These are phyloP conservation scores for Rubroboletus pulcherrimus DNA, from an alignment of 768 basidiomycete species.

Conservation along the genomic window DNA sequence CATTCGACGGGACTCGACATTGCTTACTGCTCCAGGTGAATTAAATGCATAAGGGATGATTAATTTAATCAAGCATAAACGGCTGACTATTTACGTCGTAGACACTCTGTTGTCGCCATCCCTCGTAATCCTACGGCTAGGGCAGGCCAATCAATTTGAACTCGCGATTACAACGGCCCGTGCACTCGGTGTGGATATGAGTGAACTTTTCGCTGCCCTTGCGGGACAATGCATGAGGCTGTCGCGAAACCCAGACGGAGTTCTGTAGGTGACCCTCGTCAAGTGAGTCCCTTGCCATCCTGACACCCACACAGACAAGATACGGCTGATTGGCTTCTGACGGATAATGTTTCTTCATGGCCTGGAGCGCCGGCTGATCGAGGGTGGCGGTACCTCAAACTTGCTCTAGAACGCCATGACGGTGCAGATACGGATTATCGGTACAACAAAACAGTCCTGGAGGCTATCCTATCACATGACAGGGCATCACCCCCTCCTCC, in stretches of 20 bases:
- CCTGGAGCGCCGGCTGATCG: constrained; percentile 74
- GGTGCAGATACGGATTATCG: constrained; percentile 61
- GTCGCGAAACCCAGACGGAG: constrained; percentile 55
- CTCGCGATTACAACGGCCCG: constrained; percentile 74
- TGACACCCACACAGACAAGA: constrained; percentile 49
- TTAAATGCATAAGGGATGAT: constrained; percentile 4
- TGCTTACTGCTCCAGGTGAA: constrained; percentile 66
- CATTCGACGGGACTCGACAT: constrained; percentile 58
- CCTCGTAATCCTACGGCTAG: constrained; percentile 72
- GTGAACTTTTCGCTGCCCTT: constrained; percentile 74
- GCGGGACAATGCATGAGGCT: constrained; percentile 77
- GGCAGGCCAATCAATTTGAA: constrained; percentile 75
- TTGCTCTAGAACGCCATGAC: constrained; percentile 77
- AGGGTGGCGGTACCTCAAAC: constrained; percentile 86
- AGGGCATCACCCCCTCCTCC: constrained; percentile 62
- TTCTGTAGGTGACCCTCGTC: constrained; percentile 45
- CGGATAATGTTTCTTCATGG: constrained; percentile 79
- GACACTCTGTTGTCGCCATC: constrained; percentile 53
- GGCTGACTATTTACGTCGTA: constrained; percentile 30
- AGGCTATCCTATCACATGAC: constrained; percentile 70
- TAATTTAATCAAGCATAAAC: constrained; percentile 8
- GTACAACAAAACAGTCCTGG: constrained; percentile 74
- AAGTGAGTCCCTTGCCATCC: background rate
- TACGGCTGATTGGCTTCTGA: constrained; percentile 77
- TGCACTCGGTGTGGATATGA: constrained; percentile 80